These are phyloP conservation scores for Digitaria exilis DNA, from an alignment of 202 grass and related monocot species.

Conservation along the genomic window DNA sequence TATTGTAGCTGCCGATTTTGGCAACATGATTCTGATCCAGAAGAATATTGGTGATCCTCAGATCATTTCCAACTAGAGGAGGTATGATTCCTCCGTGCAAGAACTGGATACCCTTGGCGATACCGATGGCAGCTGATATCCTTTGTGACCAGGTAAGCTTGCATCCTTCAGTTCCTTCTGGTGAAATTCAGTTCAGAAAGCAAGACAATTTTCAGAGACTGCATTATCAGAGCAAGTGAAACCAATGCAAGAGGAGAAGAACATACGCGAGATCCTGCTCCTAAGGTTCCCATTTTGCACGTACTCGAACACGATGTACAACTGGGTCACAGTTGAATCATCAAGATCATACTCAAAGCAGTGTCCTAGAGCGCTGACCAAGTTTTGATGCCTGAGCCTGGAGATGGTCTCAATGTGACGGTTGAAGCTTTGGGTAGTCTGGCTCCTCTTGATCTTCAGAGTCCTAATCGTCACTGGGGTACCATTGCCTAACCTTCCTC, in stretches of 20 bases:
- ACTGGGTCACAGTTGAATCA: constrained; percentile 68
- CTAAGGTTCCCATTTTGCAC: constrained; percentile 76
- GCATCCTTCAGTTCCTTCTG: constrained; percentile 71
- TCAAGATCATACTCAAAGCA: constrained; percentile 87
- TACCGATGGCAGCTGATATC: constrained; percentile 75
- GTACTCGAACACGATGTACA: constrained; percentile 90
- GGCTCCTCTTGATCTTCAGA: constrained; percentile 79
- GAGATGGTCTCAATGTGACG: constrained; percentile 89
- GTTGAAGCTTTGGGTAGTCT: constrained; percentile 67
- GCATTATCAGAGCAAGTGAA: constrained; percentile 20
- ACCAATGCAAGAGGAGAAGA: not conserved
- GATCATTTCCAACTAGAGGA: constrained; percentile 74
- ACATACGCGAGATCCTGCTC: constrained; percentile 81
- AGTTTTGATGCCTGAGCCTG: constrained; percentile 83
- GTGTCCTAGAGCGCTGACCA: constrained; percentile 88
- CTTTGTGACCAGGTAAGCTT: constrained; percentile 87
- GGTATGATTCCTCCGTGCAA: constrained; percentile 90
- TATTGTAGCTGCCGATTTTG: constrained; percentile 85
- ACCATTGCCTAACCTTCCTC: constrained; percentile 76
- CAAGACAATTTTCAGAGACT: constrained; percentile 1
- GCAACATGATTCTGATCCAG: constrained; percentile 91
- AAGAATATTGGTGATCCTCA: constrained; percentile 81
- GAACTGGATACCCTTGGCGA: constrained; percentile 88
- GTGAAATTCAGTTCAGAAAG: constrained; percentile 26
- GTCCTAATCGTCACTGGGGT: constrained; percentile 79